Evolutionary conservation across 192 early-diverging fungal species (phyloP), one percentile per base, ranked within the genome.

Genomic region (Entomortierella chlamydospora): DNA sequence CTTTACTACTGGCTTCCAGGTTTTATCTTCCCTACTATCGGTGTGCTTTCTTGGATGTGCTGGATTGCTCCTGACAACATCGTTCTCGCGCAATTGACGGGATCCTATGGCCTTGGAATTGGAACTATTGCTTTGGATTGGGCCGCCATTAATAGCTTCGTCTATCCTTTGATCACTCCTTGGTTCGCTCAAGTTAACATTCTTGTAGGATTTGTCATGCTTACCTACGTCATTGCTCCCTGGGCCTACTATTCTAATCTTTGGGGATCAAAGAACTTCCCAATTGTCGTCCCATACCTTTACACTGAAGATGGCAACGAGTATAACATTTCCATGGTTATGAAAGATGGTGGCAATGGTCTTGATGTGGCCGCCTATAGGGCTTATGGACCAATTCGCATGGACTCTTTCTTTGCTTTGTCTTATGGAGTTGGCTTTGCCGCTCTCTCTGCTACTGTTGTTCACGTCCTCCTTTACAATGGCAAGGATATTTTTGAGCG

Each of bases 401-500:
- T 87, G 56, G 57, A 74, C 15, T 18, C 81, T 13, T 78, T 84
- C 70, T 84, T 83, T 58, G 82, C 78, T 20, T 51, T 86, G 22
- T 66, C 82, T 33, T 87, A 86, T 45, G 79, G 72, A 65, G 69
- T 89, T 13, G 73, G 78, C 17, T 87, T 90, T 64, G 81, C 88
- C n/a, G 82, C 70, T 43, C 56, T 93, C 61, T 72, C 85, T 25
- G 77, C 87, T 26, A 64, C 84, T 2, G 20, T 93, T 20, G 68
- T 77, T 26, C 91, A 94, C 34, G 83, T 86, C 1, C 54, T 84
- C 0, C 82, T 94, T 25, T 88, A 90, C 69, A 81, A 94, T 70
- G 91, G 93, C 41, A 83, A 87, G 70, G 90, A 93, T n/a, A 89
- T 93, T 52, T 81, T 83, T 54, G 47, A 71, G 28, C 90, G 89